Conservation (phyloP, 192 early-diverging fungal genomes). For the Umbelopsis vinacea region DNA sequence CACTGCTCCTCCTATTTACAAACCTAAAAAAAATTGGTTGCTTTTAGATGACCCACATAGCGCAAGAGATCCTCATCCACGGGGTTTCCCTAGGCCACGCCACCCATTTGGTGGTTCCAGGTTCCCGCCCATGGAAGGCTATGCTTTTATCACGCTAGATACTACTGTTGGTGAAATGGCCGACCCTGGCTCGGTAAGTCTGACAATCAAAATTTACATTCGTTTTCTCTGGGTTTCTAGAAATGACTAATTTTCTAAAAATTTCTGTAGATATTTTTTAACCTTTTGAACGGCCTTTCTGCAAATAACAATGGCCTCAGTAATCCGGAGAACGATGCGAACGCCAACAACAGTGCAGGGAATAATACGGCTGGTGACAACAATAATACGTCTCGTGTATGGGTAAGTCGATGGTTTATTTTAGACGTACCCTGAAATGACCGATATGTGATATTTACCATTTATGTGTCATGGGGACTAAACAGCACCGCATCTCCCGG, state of each 20-base stretch:
- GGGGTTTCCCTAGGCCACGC: neutral
- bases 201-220: neutral
- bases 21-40: neutral
- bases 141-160: constrained; percentile 40
- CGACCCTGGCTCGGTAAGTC: constrained; percentile 29
- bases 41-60: constrained; percentile 5
- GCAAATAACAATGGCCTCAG: neutral
- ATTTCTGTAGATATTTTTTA: constrained; percentile 11
- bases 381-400: neutral
- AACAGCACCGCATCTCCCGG: constrained; percentile 7
- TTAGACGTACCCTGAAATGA: too few relatives aligned
- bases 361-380: neutral
- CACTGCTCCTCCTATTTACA: neutral
- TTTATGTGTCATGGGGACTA: neutral
- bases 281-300: constrained; percentile 3
- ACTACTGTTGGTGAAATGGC: constrained; percentile 23
- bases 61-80: neutral
- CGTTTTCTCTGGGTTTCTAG: neutral
- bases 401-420: constrained; percentile 4
- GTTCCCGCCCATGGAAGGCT: constrained; percentile 41
- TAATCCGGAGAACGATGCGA: neutral
- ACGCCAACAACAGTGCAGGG: neutral
- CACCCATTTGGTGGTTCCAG: constrained; percentile 13
- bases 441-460: neutral
- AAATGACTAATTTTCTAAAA: neutral